Conservation (phyloP, 1,284 basidiomycete genomes). For the Fomitopsis palustris region DNA sequence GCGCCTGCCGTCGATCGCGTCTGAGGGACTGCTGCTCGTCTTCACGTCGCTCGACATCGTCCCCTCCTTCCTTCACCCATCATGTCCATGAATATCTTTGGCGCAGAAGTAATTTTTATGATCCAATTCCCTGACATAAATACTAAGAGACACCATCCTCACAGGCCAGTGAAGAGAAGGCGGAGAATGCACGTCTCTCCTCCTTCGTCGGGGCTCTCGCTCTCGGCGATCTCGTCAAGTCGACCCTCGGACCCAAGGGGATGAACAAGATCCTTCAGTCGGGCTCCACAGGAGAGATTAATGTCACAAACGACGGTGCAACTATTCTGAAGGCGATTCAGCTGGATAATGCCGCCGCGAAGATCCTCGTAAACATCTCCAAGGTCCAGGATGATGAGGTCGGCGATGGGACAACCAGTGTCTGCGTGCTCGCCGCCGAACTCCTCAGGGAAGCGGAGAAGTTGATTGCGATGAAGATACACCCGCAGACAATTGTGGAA, state of each 20-base stretch:
- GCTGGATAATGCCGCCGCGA: constrained; percentile 97
- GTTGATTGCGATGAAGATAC: constrained; percentile 89
- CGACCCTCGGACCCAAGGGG: constrained; percentile 95
- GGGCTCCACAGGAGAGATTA: constrained; percentile 87
- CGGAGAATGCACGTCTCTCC: constrained; percentile 97
- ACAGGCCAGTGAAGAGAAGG: constrained; percentile 94
- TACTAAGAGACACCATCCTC: neutral
- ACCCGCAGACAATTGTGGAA: constrained; percentile 99
- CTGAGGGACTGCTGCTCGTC: neutral
- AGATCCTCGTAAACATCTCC: constrained; percentile 99
- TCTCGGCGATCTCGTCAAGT: constrained; percentile 96
- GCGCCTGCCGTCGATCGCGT: neutral
- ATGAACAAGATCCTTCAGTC: constrained; percentile 98
- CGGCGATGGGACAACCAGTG: constrained; percentile 95
- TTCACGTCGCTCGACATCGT: neutral
- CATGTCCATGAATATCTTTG: constrained; percentile 47
- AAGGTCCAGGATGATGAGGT: constrained; percentile 99
- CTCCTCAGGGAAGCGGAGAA: constrained; percentile 95
- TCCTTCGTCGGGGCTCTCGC: constrained; percentile 98
- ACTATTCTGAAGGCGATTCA: constrained; percentile 98
- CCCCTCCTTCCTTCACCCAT: neutral
- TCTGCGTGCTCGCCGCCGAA: constrained; percentile 93
- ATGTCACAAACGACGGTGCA: constrained; percentile 98
- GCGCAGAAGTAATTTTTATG: constrained; percentile 36
- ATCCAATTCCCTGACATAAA: neutral